A percentile compares a stretch with the other conserved stretches of the same genome.
phyloP scores from a whole-genome alignment of 768 basidiomycete species.

The Termitomyces sp. region DNA sequence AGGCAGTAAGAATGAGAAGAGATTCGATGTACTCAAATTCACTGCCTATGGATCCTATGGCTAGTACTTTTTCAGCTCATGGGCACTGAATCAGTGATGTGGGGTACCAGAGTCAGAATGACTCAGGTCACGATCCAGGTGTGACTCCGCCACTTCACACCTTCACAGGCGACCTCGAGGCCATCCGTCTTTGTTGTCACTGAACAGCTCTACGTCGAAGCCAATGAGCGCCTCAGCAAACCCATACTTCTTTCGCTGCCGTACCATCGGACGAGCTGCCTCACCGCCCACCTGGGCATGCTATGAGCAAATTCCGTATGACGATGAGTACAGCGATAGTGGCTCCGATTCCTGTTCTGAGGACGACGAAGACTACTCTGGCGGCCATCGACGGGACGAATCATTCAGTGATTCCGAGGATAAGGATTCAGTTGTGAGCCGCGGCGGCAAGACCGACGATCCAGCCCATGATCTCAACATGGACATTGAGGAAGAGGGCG shows the following conservation, averaged over 20 bases:
- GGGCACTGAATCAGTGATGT: neutral
- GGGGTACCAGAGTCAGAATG: neutral
- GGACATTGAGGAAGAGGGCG: slow-evolving; percentile 46
- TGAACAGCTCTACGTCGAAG: neutral
- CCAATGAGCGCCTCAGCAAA: slow-evolving; percentile 39
- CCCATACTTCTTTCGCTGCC: slow-evolving; percentile 60
- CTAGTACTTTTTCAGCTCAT: neutral
- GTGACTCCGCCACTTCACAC: slow-evolving; percentile 15
- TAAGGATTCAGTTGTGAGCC: slow-evolving; percentile 30
- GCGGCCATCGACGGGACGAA: slow-evolving; percentile 19
- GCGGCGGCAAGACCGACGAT: slow-evolving; percentile 27
- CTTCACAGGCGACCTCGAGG: slow-evolving; percentile 16
- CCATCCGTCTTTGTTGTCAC: slow-evolving; percentile 7
- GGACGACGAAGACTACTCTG: slow-evolving; percentile 65
- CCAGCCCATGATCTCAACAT: slow-evolving; percentile 52
- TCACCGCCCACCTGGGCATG: slow-evolving; percentile 88
- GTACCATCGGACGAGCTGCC: slow-evolving; percentile 75
- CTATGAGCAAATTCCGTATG: slow-evolving; percentile 85
- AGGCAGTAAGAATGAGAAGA: too few species aligned
- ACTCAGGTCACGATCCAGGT: slow-evolving; percentile 8
- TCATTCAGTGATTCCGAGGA: slow-evolving; percentile 31
- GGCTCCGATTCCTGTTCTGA: slow-evolving; percentile 69
- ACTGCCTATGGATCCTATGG: neutral
- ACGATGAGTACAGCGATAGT: slow-evolving; percentile 59
- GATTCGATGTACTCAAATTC: too few species aligned